phyloP scores from a whole-genome alignment of 129 eudicot species.

The Ambrosia artemisiifolia region DNA sequence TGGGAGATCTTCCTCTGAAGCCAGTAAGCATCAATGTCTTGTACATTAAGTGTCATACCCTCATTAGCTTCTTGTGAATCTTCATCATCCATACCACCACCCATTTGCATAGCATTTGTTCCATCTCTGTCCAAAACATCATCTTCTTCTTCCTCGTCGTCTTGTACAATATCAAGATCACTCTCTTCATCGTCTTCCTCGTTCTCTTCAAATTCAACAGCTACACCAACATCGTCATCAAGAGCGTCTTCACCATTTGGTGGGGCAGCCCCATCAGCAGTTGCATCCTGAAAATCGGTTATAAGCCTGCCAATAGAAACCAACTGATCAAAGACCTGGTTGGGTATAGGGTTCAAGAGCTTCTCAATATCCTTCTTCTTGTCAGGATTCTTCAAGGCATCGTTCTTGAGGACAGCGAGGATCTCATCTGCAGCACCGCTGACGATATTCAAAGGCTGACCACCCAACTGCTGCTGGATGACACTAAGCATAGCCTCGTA shows the following conservation, averaged over 20 bases:
- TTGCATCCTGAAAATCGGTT: constrained; percentile 73
- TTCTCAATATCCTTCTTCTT: constrained; percentile 95
- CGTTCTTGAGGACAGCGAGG: constrained; percentile 77
- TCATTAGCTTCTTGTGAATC: constrained; percentile 66
- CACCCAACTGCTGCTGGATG: constrained; percentile 78
- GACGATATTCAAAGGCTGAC: constrained; percentile 78
- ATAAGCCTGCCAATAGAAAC: constrained; percentile 62
- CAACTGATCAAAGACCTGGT: constrained; percentile 53
- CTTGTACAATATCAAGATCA: constrained; percentile 79
- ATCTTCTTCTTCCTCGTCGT: constrained; percentile 85
- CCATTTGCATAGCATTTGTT: constrained; percentile 91
- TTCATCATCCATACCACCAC: constrained; percentile 89
- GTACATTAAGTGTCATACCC: constrained; percentile 90
- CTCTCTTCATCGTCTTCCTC: constrained; percentile 91
- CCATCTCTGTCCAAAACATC: constrained; percentile 56
- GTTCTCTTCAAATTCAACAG: constrained; percentile 94
- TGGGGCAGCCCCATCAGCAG: constrained; percentile 45
- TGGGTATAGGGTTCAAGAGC: constrained; percentile 67
- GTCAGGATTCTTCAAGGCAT: constrained; percentile 65
- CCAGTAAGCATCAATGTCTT: constrained; percentile 97
- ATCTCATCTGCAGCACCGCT: constrained; percentile 96
- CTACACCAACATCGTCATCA: constrained; percentile 91
- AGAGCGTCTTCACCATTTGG: constrained; percentile 47
- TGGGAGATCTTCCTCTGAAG: constrained; percentile 93
- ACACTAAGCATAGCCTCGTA: constrained; percentile 86